A percentile compares a stretch with the other conserved stretches of the same genome.
Evolutionary conservation across 164 flowering plant genomes (phyloP).

Genomic region (Tinospora cordifolia): DNA sequence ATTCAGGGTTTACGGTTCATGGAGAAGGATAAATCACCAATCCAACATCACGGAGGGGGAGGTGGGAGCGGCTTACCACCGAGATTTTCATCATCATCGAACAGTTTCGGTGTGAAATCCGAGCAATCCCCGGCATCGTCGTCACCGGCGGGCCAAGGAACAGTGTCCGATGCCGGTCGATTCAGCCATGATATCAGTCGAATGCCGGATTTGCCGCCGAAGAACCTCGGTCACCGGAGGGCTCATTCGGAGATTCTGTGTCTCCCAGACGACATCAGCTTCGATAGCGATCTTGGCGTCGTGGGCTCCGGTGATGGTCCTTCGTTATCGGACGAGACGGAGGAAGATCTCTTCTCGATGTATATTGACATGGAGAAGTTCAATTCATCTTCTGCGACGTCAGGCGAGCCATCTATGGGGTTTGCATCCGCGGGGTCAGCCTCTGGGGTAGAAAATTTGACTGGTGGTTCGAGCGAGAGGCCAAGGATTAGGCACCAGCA

Average conservation of each 20-base stretch:
- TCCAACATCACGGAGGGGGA: not conserved
- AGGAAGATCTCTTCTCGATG: constrained; percentile 84
- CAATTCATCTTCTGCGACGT: constrained; percentile 14
- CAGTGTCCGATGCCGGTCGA: constrained; percentile 11
- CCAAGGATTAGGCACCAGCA: constrained; percentile 95
- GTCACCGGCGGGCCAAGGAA: not conserved
- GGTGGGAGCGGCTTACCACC: not conserved
- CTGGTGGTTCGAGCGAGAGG: constrained; percentile 37
- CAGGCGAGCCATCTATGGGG: not conserved
- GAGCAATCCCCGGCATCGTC: not conserved
- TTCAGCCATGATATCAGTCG: constrained; percentile 85
- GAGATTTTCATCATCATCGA: too few species aligned
- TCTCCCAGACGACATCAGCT: constrained; percentile 89
- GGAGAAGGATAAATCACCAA: not conserved
- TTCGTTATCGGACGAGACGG: constrained; percentile 82
- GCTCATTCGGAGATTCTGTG: constrained; percentile 95
- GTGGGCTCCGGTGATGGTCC: constrained; percentile 81
- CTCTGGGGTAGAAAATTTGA: constrained; percentile 19
- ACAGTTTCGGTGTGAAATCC: not conserved
- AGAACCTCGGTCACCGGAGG: constrained; percentile 74
- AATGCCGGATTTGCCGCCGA: constrained; percentile 86
- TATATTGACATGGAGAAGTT: constrained; percentile 93
- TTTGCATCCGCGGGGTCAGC: not conserved
- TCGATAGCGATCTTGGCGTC: constrained; percentile 90
- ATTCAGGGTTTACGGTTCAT: not conserved